phyloP scores from a whole-genome alignment of 1,284 basidiomycete species.

The Pseudozyma sp. region DNA sequence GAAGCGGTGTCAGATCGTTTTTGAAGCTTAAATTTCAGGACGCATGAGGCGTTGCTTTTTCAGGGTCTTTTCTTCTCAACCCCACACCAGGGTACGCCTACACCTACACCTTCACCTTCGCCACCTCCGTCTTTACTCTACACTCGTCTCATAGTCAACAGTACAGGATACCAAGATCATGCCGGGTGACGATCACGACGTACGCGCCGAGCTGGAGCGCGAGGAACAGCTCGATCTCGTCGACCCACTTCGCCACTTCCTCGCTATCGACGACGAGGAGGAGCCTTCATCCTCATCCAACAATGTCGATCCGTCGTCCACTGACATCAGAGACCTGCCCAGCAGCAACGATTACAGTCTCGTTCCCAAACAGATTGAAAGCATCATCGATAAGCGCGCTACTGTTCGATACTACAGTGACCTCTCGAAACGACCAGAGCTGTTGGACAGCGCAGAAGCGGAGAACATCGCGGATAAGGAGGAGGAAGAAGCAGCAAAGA shows the following conservation, averaged over 20 bases:
- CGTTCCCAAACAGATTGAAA: constrained; percentile 75
- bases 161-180: constrained; percentile 6
- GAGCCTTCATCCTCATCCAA: background rate
- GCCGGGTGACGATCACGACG: background rate
- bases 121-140: background rate
- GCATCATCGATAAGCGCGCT: constrained; percentile 68
- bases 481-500: background rate
- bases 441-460: background rate
- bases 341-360: constrained; percentile 30
- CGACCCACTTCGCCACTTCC: constrained; percentile 78
- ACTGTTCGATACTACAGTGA: constrained; percentile 54
- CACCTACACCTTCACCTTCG: background rate
- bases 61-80: constrained; percentile 5
- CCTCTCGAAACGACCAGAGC: constrained; percentile 19
- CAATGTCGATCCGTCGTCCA: background rate
- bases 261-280: constrained; percentile 62
- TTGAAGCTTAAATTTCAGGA: no score
- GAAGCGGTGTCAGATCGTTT: no score
- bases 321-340: constrained; percentile 17
- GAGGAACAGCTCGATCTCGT: constrained; percentile 73
- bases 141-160: background rate
- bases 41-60: background rate
- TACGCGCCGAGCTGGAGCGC: constrained; percentile 20
- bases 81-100: background rate
- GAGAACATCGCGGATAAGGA: background rate